phyloP scores from a whole-genome alignment of 192 early-diverging fungal species.

The Entomortierella lignicola region DNA sequence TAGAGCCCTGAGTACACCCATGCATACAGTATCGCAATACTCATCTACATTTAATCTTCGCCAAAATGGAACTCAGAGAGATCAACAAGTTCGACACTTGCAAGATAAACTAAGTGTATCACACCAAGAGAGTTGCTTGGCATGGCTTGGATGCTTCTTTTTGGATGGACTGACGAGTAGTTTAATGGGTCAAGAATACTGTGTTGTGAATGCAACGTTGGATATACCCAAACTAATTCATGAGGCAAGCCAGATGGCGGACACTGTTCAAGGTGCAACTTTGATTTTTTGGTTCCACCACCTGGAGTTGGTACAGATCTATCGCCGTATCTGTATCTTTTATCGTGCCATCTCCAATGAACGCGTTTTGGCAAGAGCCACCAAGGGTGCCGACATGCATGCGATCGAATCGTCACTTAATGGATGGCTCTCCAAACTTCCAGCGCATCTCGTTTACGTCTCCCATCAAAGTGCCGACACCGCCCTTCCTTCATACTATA shows the following conservation, averaged over 20 bases:
- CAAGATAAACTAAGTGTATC: conserved; percentile 27
- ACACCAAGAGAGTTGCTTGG: conserved; percentile 37
- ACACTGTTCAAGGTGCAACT: conserved; percentile 50
- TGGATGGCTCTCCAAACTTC: conserved; percentile 36
- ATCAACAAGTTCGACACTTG: conserved; percentile 6
- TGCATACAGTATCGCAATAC: conserved; percentile 1
- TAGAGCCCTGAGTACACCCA: not conserved
- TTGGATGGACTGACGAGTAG: conserved; percentile 50
- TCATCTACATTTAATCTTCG: not conserved
- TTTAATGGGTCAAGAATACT: conserved; percentile 44
- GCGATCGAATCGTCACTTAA: conserved; percentile 30
- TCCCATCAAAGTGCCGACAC: conserved; percentile 8
- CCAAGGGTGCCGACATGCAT: conserved; percentile 28
- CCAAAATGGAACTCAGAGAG: conserved; percentile 2
- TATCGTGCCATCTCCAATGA: conserved; percentile 31
- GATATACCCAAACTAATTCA: conserved; percentile 40
- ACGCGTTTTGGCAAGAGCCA: conserved; percentile 9
- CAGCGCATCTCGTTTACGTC: conserved; percentile 44
- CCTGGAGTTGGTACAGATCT: conserved; percentile 49
- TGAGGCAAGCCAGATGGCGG: conserved; percentile 41
- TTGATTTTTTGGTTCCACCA: conserved; percentile 54
- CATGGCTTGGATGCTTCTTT: conserved; percentile 54
- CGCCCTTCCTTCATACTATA: conserved; percentile 49
- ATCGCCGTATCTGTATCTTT: conserved; percentile 44
- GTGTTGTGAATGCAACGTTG: conserved; percentile 14